Conservation (phyloP, 2,329 filamentous ascomycete genomes). For the Diaporthe sp. region DNA sequence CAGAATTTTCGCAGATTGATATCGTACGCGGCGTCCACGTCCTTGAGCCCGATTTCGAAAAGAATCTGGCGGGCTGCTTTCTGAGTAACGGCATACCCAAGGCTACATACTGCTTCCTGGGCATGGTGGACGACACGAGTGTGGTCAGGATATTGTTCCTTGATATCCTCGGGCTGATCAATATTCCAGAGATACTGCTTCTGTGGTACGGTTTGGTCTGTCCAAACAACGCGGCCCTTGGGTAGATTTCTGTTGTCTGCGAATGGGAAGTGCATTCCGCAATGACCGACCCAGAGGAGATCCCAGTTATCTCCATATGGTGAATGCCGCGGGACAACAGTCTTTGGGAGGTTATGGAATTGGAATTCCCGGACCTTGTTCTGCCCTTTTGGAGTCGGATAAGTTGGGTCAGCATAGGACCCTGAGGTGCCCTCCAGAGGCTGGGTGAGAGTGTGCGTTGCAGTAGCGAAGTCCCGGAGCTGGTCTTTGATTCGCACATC, state of each 20-base stretch:
- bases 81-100: conserved; percentile 59
- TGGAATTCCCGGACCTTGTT: conserved; percentile 33
- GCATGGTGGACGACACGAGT: conserved; percentile 58
- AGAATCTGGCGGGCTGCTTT: conserved; percentile 56
- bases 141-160: conserved; percentile 54
- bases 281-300: conserved; percentile 66
- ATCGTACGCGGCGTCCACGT: conserved; percentile 54
- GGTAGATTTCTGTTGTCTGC: conserved; percentile 42
- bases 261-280: conserved; percentile 54
- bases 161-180: conserved; percentile 51
- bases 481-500: conserved; percentile 58
- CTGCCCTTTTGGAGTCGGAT: conserved; percentile 42
- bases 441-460: conserved; percentile 43
- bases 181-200: conserved; percentile 51
- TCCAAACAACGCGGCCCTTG: conserved; percentile 50
- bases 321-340: conserved; percentile 45
- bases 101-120: conserved; percentile 56
- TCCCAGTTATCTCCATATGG: conserved; percentile 68
- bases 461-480: conserved; percentile 50
- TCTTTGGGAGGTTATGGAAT: conserved; percentile 40
- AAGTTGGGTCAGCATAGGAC: conserved; percentile 47
- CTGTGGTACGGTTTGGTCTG: conserved; percentile 52
- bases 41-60: conserved; percentile 56
- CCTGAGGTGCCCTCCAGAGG: conserved; percentile 39
- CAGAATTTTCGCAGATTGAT: conserved; percentile 59